Conservation (phyloP, 371 early-diverging fungal species). For the Conidiobolus coronatus region DNA sequence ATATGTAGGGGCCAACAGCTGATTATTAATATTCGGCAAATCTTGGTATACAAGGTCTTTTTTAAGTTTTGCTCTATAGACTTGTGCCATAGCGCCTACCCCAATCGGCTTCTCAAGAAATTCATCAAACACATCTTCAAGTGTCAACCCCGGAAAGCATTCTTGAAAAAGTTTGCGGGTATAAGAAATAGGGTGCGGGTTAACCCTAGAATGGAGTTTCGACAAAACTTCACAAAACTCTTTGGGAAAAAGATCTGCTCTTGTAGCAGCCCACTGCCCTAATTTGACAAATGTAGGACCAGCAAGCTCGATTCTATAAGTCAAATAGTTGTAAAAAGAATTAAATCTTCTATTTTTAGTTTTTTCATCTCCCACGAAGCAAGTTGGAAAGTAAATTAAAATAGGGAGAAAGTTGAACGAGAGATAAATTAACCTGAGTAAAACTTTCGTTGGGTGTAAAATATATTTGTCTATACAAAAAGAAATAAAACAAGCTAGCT, state of each 20-base stretch:
- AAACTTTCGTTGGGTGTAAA: conserved; percentile 25
- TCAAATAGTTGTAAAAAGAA: conserved; percentile 67
- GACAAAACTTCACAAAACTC: conserved; percentile 52
- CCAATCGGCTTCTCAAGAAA: conserved; percentile 63
- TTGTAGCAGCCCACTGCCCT: conserved; percentile 89
- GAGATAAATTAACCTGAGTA: conserved; percentile 29
- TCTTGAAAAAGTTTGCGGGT: conserved; percentile 33
- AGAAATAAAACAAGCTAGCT: neutral
- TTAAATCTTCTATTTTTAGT: conserved; percentile 24
- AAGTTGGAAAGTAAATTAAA: conserved; percentile 19
- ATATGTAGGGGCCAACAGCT: neutral
- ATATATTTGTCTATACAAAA: conserved; percentile 12
- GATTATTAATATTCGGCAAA: neutral
- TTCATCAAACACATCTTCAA: conserved; percentile 51
- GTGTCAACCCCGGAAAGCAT: conserved; percentile 27
- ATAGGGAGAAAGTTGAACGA: conserved; percentile 37
- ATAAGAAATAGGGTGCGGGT: conserved; percentile 44
- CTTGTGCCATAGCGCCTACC: conserved; percentile 87
- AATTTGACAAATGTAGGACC: conserved; percentile 92
- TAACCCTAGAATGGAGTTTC: conserved; percentile 58
- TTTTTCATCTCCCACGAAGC: conserved; percentile 24
- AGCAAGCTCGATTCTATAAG: conserved; percentile 52
- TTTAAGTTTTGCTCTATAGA: conserved; percentile 6
- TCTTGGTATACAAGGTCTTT: neutral
- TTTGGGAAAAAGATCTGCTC: conserved; percentile 71